phyloP scores from a whole-genome alignment of 1,139 yeast species.

The Debaryomyces robertsiae region DNA sequence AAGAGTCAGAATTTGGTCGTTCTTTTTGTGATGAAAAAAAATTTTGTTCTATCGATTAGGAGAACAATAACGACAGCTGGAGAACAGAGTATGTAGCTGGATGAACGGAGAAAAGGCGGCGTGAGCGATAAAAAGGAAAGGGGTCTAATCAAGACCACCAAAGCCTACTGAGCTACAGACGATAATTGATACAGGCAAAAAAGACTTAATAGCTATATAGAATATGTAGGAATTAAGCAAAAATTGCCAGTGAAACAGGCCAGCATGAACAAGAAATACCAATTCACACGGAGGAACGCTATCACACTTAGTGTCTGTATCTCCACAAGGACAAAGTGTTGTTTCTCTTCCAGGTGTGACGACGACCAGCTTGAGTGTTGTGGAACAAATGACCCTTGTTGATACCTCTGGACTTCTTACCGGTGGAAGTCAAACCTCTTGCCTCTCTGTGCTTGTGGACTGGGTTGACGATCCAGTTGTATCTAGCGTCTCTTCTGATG shows the following conservation, averaged over 20 bases:
- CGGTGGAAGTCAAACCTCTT: constrained; percentile 98
- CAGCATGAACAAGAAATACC: background rate
- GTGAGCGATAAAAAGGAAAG: background rate
- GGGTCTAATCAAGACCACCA: background rate
- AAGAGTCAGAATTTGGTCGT: constrained; percentile 4
- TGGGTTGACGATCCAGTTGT: constrained; percentile 99
- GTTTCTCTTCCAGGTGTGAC: constrained; percentile 99
- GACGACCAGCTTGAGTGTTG: constrained; percentile 98
- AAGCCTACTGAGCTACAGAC: background rate
- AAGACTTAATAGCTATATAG: constrained; percentile 6
- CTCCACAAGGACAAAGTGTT: constrained; percentile 99
- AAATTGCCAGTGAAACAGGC: constrained; percentile 1
- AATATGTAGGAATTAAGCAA: constrained; percentile 4
- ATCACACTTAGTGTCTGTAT: constrained; percentile 80
- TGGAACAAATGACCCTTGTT: constrained; percentile 99
- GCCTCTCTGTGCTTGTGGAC: constrained; percentile 99
- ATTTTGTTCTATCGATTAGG: constrained; percentile 3
- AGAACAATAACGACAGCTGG: background rate
- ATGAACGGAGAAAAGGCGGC: constrained; percentile 1
- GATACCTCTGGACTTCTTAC: constrained; percentile 99
- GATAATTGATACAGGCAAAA: constrained; percentile 7
- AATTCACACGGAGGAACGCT: background rate
- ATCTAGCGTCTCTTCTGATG: constrained; percentile 97
- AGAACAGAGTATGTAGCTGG: background rate
- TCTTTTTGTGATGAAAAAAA: constrained; percentile 6